Percentiles rank a stretch among this genome's conserved stretches.
phyloP scores from a whole-genome alignment of 805 yeast genomes.

The Wickerhamiella spandovensis region DNA sequence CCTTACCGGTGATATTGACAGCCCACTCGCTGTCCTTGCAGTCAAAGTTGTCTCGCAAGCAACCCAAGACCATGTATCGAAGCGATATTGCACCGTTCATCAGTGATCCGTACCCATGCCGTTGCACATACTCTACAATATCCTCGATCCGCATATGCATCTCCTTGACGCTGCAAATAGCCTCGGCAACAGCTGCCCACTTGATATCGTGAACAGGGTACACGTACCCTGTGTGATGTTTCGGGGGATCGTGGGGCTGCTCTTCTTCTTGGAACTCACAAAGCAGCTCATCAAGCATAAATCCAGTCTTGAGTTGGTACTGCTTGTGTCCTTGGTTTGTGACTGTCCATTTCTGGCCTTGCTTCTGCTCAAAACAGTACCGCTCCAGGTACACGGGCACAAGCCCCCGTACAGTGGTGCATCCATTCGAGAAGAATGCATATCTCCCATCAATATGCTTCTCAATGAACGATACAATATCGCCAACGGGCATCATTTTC shows the following conservation, averaged over 20 bases:
- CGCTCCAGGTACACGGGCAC: not conserved
- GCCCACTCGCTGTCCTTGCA: not conserved
- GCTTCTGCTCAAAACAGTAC: not conserved
- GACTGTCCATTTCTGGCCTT: not conserved
- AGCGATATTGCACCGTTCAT: not conserved
- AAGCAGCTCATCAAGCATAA: not conserved
- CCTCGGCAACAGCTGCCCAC: not conserved
- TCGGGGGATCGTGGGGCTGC: not conserved
- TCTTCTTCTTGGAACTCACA: not conserved
- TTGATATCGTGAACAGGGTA: not conserved
- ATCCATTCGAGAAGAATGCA: not conserved
- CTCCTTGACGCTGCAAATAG: not conserved
- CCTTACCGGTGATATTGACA: not conserved
- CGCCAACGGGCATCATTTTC: not conserved
- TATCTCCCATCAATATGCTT: not conserved
- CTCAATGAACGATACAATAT: not conserved
- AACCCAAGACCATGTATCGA: not conserved
- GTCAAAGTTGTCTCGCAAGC: not conserved
- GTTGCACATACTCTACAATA: not conserved
- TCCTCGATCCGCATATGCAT: not conserved
- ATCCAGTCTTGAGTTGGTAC: not conserved
- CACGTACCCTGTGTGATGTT: not conserved
- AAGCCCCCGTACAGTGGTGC: not conserved
- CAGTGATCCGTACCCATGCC: not conserved
- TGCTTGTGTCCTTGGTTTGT: not conserved